Percentiles rank a stretch among this genome's conserved stretches.
These are phyloP conservation scores for Leishmania guyanensis DNA, from an alignment of 208 protist genomes.

Conservation along the genomic window DNA sequence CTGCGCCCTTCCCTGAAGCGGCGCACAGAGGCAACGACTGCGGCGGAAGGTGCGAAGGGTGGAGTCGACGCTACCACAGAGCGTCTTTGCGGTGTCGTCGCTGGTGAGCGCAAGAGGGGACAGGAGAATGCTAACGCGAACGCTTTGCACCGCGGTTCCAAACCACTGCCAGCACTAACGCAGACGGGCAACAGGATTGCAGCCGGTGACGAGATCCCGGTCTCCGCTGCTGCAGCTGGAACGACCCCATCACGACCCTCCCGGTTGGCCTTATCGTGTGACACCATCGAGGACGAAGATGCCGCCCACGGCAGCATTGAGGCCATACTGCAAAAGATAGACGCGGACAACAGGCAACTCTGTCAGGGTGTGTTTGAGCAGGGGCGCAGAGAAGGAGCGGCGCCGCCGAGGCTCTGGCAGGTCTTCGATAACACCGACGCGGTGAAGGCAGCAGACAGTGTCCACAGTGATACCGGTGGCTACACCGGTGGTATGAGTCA, in stretches of 20 bases:
- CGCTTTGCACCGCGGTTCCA: not conserved
- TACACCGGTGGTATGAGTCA: not conserved
- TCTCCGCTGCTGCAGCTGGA: not conserved
- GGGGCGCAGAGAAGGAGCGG: not conserved
- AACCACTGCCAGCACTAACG: not conserved
- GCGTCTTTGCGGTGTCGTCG: constrained; percentile 6
- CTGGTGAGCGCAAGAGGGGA: not conserved
- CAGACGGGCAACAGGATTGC: not conserved
- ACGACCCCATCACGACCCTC: no score
- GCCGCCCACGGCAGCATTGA: constrained; percentile 15
- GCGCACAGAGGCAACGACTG: not conserved
- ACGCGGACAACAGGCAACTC: constrained; percentile 30
- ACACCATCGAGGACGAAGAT: not conserved
- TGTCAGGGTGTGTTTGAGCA: constrained; percentile 9
- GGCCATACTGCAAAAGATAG: constrained; percentile 29
- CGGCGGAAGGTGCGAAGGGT: not conserved
- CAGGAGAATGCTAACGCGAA: not conserved
- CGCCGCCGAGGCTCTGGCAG: not conserved
- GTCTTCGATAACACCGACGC: not conserved
- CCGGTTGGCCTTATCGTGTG: not conserved
- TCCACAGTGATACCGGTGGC: not conserved
- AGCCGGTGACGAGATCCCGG: not conserved
- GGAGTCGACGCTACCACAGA: not conserved
- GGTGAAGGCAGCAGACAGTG: not conserved
- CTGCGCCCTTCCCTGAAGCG: constrained; percentile 12